Evolutionary conservation across 2,329 filamentous ascomycete genomes (phyloP), one percentile per base, ranked within the genome.

Genomic region (Xylariales sp.): DNA sequence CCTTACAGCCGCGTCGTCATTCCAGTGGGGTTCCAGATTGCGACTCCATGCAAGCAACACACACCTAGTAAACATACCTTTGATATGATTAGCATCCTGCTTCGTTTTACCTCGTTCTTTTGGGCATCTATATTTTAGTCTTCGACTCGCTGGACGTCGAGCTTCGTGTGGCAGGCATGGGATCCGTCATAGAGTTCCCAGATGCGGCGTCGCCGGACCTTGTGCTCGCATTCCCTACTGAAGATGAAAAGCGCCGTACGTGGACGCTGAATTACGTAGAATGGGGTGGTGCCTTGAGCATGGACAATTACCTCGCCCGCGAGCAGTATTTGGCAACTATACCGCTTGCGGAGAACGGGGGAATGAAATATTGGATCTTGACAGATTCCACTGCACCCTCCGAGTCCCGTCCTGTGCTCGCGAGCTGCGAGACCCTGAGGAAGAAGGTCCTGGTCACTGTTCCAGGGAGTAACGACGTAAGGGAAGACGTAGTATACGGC

Each of bases 401-500:
- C 12, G 38, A 44, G 14, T 43, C 34, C 14, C 70, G 77, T 19
- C 74, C 71, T 4, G 65, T 86, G 20, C 70, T 84, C 16, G 78
- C 79, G 3, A 77, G 75, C 20, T 84, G 80, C 57, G 82, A 86
- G 61, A 75, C 76, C 8, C 67, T 83, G 39, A 71, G 72, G 45
- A 85, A 85, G 61, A 68, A 67, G 21, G 75, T 76, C 4, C 54
- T 82, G 3, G 63, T 75, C 25, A 63, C 68, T 22, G 50, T 49
- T 14, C 54, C 56, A 0, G 55, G 62, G 5, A 62, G 63, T 32
- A 48, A 51, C 27, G 51, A 56, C 32, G 61, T 73, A 12, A 59
- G 68, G 42, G 79, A 87, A 33, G 77, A 74, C 2, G 66, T 80
- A 8, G 78, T 79, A 12, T 83, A 95, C 63, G 88, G 85, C 4